phyloP scores from a whole-genome alignment of 2,329 filamentous ascomycete species.

The Sporothrix globosa region DNA sequence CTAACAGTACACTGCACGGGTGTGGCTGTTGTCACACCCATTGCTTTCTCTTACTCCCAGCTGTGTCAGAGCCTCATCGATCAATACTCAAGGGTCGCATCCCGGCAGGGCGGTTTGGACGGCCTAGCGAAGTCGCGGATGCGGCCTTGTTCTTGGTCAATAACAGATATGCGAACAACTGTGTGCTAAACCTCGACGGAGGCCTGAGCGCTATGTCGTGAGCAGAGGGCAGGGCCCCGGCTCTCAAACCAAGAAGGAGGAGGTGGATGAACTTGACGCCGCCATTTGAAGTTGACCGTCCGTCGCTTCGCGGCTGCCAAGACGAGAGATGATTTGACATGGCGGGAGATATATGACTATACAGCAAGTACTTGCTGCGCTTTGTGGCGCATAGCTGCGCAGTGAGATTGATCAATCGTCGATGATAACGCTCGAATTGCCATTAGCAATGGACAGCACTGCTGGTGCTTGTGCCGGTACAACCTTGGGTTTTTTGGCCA shows the following conservation, averaged over 20 bases:
- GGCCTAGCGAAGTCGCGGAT: conserved; percentile 74
- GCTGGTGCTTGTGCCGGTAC: conserved; percentile 35
- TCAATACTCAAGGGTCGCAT: conserved; percentile 48
- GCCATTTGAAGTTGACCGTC: neutral
- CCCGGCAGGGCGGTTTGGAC: conserved; percentile 68
- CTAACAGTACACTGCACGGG: conserved; percentile 29
- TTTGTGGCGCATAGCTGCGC: neutral
- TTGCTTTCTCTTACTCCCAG: conserved; percentile 20
- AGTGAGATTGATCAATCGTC: conserved; percentile 16
- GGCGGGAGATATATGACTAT: neutral
- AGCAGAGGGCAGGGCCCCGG: conserved; percentile 43
- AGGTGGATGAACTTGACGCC: conserved; percentile 42
- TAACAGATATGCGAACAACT: conserved; percentile 85
- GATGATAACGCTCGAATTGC: neutral
- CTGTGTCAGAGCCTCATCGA: conserved; percentile 14
- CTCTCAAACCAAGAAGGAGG: neutral
- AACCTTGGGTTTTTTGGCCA: conserved; percentile 56
- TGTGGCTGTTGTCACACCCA: neutral
- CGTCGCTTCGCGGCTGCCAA: neutral
- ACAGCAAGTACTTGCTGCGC: conserved; percentile 2
- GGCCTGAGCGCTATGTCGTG: conserved; percentile 67
- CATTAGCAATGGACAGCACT: neutral
- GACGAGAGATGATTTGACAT: neutral
- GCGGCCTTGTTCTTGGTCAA: conserved; percentile 75
- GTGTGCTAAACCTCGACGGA: conserved; percentile 82